A percentile compares a stretch with the other conserved stretches of the same genome.
These are phyloP conservation scores for Pleomassaria siparia DNA, from an alignment of 2,329 filamentous ascomycete genomes.

Conservation along the genomic window DNA sequence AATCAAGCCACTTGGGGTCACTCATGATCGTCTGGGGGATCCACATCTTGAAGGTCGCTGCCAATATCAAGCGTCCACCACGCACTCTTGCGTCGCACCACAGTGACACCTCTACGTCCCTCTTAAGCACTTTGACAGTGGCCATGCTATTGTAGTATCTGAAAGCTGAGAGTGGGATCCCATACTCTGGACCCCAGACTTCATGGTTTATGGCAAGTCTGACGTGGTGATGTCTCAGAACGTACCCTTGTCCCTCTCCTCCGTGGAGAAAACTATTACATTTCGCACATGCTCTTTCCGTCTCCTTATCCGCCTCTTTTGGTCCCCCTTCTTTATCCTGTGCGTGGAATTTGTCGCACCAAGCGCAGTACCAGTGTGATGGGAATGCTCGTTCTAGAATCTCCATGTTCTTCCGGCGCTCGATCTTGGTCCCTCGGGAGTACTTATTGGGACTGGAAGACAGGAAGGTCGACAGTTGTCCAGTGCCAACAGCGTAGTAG, in stretches of 20 bases:
- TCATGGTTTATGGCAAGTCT: conserved; percentile 26
- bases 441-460: conserved; percentile 7
- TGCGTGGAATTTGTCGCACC: conserved; percentile 36
- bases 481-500: conserved; percentile 32
- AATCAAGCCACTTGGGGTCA: conserved; percentile 10
- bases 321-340: conserved; percentile 17
- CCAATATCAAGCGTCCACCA: conserved; percentile 17
- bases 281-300: conserved; percentile 20
- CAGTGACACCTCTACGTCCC: conserved; percentile 11
- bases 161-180: conserved; percentile 24
- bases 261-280: conserved; percentile 30
- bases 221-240: conserved; percentile 32
- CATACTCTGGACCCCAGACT: conserved; percentile 23
- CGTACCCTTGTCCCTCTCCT: conserved; percentile 16
- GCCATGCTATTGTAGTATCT: conserved; percentile 10
- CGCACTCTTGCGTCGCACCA: conserved; percentile 17
- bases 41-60: conserved; percentile 20
- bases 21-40: conserved; percentile 9
- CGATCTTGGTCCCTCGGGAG: conserved; percentile 10
- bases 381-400: conserved; percentile 38
- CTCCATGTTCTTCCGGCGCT: conserved; percentile 25
- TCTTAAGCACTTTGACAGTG: conserved; percentile 15
- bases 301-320: conserved; percentile 3
- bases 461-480: conserved; percentile 20
- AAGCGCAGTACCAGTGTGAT: conserved; percentile 36